Evolutionary conservation across 176 grass and related monocot genomes (phyloP).

Genomic region (Chloris gayana): DNA sequence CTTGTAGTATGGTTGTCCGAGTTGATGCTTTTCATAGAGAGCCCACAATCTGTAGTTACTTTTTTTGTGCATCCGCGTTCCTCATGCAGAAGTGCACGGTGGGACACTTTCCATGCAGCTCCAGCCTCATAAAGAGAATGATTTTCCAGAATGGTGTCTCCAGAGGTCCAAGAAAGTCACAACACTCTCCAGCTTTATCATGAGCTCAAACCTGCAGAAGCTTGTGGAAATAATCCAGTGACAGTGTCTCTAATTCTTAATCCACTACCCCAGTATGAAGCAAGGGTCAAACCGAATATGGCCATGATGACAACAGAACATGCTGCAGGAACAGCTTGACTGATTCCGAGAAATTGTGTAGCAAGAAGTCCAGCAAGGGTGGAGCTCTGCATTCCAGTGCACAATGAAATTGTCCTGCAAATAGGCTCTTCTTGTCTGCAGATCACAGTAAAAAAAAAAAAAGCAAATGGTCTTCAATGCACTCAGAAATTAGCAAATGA

Average conservation of each 20-base stretch:
- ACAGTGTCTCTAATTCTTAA: conserved; percentile 57
- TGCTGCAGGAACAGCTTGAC: conserved; percentile 88
- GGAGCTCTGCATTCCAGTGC: conserved; percentile 96
- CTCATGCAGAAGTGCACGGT: neutral
- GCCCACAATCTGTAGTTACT: neutral
- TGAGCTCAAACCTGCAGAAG: conserved; percentile 21
- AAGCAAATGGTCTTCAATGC: neutral
- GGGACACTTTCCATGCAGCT: neutral
- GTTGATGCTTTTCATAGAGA: conserved; percentile 13
- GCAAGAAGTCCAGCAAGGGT: conserved; percentile 93
- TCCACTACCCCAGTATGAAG: conserved; percentile 82
- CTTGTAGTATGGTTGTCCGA: neutral
- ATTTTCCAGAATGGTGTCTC: neutral
- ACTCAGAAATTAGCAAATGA: neutral
- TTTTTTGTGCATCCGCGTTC: neutral
- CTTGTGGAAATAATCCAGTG: conserved; percentile 21
- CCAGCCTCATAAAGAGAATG: neutral
- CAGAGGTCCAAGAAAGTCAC: neutral
- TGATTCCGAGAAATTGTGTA: conserved; percentile 85
- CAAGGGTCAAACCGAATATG: conserved; percentile 84
- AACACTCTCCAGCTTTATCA: conserved; percentile 10
- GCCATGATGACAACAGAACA: conserved; percentile 93
- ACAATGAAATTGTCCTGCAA: conserved; percentile 82
- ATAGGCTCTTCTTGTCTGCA: neutral
- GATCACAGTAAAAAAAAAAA: too few relatives aligned